Evolutionary conservation across 345 rosid genomes (phyloP).

Genomic region (Excoecaria cochinchinensis): DNA sequence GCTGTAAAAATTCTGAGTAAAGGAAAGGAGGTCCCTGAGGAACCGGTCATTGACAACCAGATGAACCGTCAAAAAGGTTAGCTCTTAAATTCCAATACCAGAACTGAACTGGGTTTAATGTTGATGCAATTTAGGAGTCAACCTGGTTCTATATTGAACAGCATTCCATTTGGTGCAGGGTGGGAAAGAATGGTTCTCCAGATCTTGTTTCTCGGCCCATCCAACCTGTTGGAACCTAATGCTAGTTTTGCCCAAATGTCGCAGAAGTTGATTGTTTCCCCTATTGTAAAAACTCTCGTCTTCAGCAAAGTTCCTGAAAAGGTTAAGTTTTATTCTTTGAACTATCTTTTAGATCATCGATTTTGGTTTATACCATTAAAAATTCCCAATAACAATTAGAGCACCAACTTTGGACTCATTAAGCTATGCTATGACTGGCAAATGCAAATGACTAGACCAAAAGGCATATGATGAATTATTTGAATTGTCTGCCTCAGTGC

Average conservation of each 20-base stretch:
- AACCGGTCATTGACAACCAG: constrained; percentile 71
- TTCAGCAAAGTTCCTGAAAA: constrained; percentile 97
- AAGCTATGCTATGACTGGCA: no score
- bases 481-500: neutral
- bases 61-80: constrained; percentile 74
- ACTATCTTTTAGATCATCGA: neutral
- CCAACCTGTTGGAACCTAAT: constrained; percentile 91
- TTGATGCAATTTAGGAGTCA: constrained; percentile 11
- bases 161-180: constrained; percentile 46
- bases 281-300: constrained; percentile 87
- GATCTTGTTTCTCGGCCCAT: constrained; percentile 89
- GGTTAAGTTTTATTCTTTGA: constrained; percentile 36
- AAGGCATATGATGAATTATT: neutral
- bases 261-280: constrained; percentile 88
- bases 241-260: constrained; percentile 94
- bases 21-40: constrained; percentile 79
- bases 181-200: constrained; percentile 99
- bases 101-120: neutral
- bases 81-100: constrained; percentile 14
- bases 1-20: constrained; percentile 93
- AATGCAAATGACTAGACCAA: neutral
- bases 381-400: no score
- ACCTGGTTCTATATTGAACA: neutral
- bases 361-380: neutral
- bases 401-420: neutral